Evolutionary conservation across 805 yeast genomes (phyloP), one percentile per base, ranked within the genome.

Genomic region (Zygosaccharomyces bailii): DNA sequence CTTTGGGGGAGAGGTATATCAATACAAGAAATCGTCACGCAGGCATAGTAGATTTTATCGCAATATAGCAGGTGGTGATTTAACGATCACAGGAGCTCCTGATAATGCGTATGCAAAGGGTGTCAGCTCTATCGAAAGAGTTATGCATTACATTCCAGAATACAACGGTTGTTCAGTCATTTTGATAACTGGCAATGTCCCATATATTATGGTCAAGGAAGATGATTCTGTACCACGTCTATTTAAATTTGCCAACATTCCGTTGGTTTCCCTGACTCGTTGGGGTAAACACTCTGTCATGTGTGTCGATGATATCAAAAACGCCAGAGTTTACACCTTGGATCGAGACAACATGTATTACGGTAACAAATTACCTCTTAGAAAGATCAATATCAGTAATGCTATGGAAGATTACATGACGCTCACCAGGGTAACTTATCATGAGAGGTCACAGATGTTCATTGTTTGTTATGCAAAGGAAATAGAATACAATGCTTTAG

Each of bases 1-100:
- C 0, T 78, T 81, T 58, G 93, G 95, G 42, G 95, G 95, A 54
- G 93, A 87, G 60, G 68, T 88, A 2, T 68, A 79, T 27, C 67
- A 85, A 40, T 89, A 88, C 61, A 80, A 79, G 53, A 67, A 81
- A 27, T 78, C 61, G 5, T 39, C 44, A 13, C 37, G 34, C 31
- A 53, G 56, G 37, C 44, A 40, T 39, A 57, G 59, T 39, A 50
- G 59, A 34, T 61, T 53, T 34, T 53, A 44, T 39, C 55, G 56
- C 32, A 53, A 53, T 42, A 33, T 51, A 3, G 17, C 42, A 1
- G 13, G 73, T 63, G 56, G 56, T 33, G 66, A 73, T 53, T 50
- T 71, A 16, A 62, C 72, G 3, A 72, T 83, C 8, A 79, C 87
- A 1, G 95, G 95, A 44, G 93, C 91, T 0, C 91, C 93, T 1